Conservation (phyloP, 2,329 filamentous ascomycete genomes). For the Byssochlamys sp. region DNA sequence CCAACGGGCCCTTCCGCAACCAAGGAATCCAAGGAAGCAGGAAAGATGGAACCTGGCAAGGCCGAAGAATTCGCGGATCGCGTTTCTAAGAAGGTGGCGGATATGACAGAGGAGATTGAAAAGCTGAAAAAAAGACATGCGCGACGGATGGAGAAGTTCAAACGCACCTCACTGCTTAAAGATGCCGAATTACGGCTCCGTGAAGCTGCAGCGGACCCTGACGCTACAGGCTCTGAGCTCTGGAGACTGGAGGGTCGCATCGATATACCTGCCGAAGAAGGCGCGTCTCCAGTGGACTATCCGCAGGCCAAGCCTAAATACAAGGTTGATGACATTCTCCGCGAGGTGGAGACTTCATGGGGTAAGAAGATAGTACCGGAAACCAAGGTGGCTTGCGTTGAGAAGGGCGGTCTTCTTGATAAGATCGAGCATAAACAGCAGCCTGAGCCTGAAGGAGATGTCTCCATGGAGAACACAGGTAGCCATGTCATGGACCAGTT, state of each 20-base stretch:
- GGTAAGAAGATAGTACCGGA: conserved; percentile 57
- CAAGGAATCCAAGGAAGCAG: conserved; percentile 20
- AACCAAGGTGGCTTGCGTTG: conserved; percentile 58
- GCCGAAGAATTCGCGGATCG: conserved; percentile 76
- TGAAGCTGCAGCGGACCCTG: conserved; percentile 48
- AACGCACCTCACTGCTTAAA: conserved; percentile 59
- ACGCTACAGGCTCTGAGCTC: conserved; percentile 48
- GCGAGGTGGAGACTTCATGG: conserved; percentile 62
- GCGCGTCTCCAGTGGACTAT: conserved; percentile 26
- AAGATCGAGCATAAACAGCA: conserved; percentile 27
- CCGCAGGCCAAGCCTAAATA: conserved; percentile 34
- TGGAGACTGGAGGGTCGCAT: conserved; percentile 54
- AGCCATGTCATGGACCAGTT: conserved; percentile 27
- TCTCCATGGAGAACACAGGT: conserved; percentile 25
- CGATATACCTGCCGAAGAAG: conserved; percentile 24
- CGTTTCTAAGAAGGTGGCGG: conserved; percentile 60
- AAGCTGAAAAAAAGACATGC: conserved; percentile 72
- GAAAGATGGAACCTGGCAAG: conserved; percentile 63
- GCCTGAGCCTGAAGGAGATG: conserved; percentile 18
- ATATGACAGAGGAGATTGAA: conserved; percentile 72
- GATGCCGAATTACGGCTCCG: conserved; percentile 68
- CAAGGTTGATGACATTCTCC: conserved; percentile 60
- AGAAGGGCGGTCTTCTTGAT: conserved; percentile 67
- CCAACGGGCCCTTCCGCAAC: conserved; percentile 28
- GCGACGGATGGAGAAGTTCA: conserved; percentile 63